These are phyloP conservation scores for Helotiales sp. DNA, from an alignment of 2,329 filamentous ascomycete species.

Conservation along the genomic window DNA sequence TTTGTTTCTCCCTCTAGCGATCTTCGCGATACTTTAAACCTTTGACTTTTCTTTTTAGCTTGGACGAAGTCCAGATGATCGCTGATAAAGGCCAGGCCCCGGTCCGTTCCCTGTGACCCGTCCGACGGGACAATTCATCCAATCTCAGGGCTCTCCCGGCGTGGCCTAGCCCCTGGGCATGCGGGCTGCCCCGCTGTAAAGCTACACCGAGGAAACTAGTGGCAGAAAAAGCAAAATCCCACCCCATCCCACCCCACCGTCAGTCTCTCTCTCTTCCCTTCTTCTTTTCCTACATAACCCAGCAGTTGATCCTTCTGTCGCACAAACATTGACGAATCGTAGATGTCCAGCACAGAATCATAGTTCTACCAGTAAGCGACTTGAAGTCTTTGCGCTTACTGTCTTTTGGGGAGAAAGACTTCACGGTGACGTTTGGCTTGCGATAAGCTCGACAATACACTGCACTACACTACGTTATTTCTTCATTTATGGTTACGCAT, in stretches of 20 bases:
- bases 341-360: constrained; percentile 25
- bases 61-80: background rate
- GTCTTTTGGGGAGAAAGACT: constrained; percentile 41
- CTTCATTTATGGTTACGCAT: constrained; percentile 9
- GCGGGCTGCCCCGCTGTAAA: constrained; percentile 1
- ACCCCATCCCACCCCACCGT: background rate
- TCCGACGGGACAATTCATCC: background rate
- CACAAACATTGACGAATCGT: constrained; percentile 18
- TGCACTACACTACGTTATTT: constrained; percentile 10
- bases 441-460: constrained; percentile 20
- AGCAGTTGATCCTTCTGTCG: background rate
- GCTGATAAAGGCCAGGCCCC: background rate
- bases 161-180: background rate
- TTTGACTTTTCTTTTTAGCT: background rate
- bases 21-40: background rate
- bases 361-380: constrained; percentile 42
- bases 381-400: constrained; percentile 46
- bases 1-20: background rate
- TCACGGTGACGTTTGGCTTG: constrained; percentile 16
- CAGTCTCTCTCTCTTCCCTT: background rate
- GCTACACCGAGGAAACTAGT: constrained; percentile 2
- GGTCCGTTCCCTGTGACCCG: background rate
- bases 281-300: constrained; percentile 2
- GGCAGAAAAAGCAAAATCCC: constrained; percentile 9
- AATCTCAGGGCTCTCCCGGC: background rate